Base-by-base conservation (phyloP, 768 basidiomycete species). In the Kwoniella mangroviensis region DNA sequence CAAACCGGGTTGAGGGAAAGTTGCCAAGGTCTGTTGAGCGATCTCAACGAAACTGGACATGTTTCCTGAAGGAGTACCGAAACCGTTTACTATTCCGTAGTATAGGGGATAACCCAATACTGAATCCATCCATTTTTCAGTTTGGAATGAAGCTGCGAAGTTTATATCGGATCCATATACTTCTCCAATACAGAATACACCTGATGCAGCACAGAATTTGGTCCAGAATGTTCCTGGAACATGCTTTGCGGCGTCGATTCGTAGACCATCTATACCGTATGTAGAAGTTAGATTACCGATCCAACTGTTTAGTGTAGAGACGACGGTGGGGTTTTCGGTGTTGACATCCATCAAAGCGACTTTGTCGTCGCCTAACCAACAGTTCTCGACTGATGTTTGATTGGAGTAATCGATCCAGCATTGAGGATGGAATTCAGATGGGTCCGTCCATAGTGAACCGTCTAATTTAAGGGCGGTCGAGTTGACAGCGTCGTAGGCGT, bases 111-210 rank as follows among this genome's bases (percentile, higher is more conserved):
- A 82, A 28, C 79, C 80, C 7, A 82, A 71, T 45, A 81, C 67
- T 0, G 76, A 75, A 60, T 82, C 81, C 68, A 82, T 70, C 67
- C 74, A 80, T 51, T 73, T 74, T 43, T 79, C 56, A 9, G 74
- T 76, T 54, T 82, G 81, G 67, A 70, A 82, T 17, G 71, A 34
- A 4, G 77, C 69, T 1, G 78, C 78, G 60, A 71, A 77, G 63
- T 52, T 63, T 21, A 90, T 84, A 53, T 89, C 86, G 28, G 80
- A 76, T n/a, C 86, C 88, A 67, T 89, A 89, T 41, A 93, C 91
- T 84, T 94, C 92, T 55, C 93, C 93, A 67, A 93, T 91, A 76
- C 92, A 94, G 84, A 92, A 95, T 17, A 93, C 90, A 9, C 90
- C 91, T 0, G 91, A 91, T 17, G 88, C 88, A 42, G 81, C 85